Evolutionary conservation across 2,329 filamentous ascomycete genomes (phyloP), one percentile per base, ranked within the genome.

Genomic region (Fusarium falciforme): DNA sequence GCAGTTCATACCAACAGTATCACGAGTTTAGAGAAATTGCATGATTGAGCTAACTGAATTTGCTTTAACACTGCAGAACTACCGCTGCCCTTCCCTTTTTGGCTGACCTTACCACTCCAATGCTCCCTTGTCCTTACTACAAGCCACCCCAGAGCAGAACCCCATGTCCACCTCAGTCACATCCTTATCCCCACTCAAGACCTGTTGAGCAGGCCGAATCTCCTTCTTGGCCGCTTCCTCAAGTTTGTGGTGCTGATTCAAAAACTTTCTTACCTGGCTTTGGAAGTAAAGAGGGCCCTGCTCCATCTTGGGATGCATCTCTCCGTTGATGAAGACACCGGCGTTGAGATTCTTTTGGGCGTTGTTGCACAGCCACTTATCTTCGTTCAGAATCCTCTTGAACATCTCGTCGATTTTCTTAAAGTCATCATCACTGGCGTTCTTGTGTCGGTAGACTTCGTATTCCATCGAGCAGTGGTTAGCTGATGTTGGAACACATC

Each of bases 361-460:
- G 0, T 59, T 57, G 0, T 69, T 69, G 14, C 66, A 70, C 0
- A 70, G 25, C 10, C 54, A 61, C 5, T 69, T 69, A 1, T 70
- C 68, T 7, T 70, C 68, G 0, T 35, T 27, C 0, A 69, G 55
- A 0, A 70, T 66, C 8, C 67, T 61, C 12, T 70, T 69, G 5
- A 61, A 69, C 14, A 59, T 69, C 8, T 55, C 36, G 12, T 67
- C 59, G 11, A 70, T 69, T 7, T 44, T 31, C 2, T 38, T 61
- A 2, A 67, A 71, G 0, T 40, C 66, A 1, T 31, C 5, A 2
- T 71, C 66, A 0, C 52, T 59, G 2, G 68, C 61, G 17, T n/a
- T 27, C 0, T 71, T 70, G 16, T n/a, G 17, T 7, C 66, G 49
- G 8, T 70, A 71, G 7, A 71, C 68, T 17, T 71, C 68, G 20